A percentile compares a stretch with the other conserved stretches of the same genome.
Evolutionary conservation across 75 land plant species (phyloP).

Genomic region (Cryptomeria japonica): DNA sequence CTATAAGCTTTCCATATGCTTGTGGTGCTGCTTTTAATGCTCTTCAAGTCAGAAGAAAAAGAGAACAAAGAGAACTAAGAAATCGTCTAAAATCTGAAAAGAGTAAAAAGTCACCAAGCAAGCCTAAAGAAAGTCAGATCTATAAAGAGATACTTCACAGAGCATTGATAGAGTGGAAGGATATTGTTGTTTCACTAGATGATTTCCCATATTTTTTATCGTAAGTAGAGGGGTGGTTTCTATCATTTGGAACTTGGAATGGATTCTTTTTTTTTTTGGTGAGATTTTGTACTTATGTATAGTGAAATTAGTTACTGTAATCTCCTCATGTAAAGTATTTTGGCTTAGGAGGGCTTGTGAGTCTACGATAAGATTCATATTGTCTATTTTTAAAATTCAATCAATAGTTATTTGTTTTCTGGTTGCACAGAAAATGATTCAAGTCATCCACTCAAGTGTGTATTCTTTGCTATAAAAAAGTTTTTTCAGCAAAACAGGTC

Average conservation of each 20-base stretch:
- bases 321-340: not conserved
- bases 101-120: constrained; percentile 23
- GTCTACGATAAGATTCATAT: not conserved
- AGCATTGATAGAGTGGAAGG: constrained; percentile 30
- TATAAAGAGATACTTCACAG: constrained; percentile 40
- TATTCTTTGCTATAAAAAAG: not conserved
- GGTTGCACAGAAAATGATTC: not conserved
- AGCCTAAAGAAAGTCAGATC: constrained; percentile 38
- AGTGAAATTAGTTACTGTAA: not conserved
- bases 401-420: not conserved
- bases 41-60: constrained; percentile 33
- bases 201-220: constrained; percentile 37
- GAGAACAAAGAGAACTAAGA: constrained; percentile 39
- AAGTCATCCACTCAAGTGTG: not conserved
- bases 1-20: constrained; percentile 40
- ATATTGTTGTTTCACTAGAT: constrained; percentile 36
- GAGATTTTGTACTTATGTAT: not conserved
- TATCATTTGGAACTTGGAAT: not conserved
- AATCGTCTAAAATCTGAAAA: constrained; percentile 46
- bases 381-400: not conserved
- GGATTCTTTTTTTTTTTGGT: not conserved
- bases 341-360: not conserved
- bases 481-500: not conserved
- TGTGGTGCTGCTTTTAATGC: constrained; percentile 41
- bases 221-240: constrained; percentile 16